phyloP scores from a whole-genome alignment of 83 land plant species.

The Picea abies region DNA sequence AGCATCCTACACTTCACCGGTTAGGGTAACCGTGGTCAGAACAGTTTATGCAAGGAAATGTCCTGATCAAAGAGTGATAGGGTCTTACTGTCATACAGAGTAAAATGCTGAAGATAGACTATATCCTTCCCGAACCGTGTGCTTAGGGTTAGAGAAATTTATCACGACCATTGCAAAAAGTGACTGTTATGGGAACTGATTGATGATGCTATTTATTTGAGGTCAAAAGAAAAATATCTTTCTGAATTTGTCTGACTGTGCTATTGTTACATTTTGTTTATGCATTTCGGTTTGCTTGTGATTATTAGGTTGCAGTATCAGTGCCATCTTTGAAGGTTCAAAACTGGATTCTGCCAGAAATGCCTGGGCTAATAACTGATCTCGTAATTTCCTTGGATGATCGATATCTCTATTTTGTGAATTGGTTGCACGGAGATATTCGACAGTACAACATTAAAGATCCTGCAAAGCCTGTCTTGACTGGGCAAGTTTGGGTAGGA shows the following conservation, averaged over 20 bases:
- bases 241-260: neutral
- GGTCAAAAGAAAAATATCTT: neutral
- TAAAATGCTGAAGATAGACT: too few species aligned
- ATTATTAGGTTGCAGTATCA: slow-evolving; percentile 35
- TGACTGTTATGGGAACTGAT: too few species aligned
- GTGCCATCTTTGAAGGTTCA: slow-evolving; percentile 42
- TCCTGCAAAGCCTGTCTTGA: slow-evolving; percentile 42
- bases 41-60: too few species aligned
- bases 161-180: too few species aligned
- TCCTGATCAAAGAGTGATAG: too few species aligned
- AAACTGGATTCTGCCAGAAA: slow-evolving; percentile 47
- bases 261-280: neutral
- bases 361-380: slow-evolving; percentile 54
- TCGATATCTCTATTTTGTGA: slow-evolving; percentile 43
- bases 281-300: slow-evolving; percentile 6
- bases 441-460: slow-evolving; percentile 35
- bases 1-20: too few species aligned
- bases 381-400: slow-evolving; percentile 49
- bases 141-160: too few species aligned
- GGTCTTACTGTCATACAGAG: too few species aligned
- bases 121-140: too few species aligned
- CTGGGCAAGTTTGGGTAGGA: slow-evolving; percentile 54
- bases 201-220: neutral
- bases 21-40: too few species aligned
- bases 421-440: slow-evolving; percentile 38